Percentiles rank a stretch among this genome's conserved stretches.
Evolutionary conservation across 75 land plant genomes (phyloP).

Genomic region (Selaginella moellendorffii): DNA sequence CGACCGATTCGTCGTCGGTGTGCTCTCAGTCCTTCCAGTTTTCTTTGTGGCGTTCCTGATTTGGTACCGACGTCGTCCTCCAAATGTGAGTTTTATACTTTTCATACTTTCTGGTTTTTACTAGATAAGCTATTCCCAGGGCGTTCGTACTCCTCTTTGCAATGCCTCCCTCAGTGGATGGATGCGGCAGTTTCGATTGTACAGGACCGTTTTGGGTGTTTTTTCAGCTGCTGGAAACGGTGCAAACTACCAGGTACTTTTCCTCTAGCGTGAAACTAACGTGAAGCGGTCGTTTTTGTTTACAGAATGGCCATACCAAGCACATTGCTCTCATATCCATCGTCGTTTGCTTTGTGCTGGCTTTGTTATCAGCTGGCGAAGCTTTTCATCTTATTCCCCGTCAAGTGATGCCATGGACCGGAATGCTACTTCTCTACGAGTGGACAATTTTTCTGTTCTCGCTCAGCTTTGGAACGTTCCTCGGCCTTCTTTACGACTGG

Average conservation of each 20-base stretch:
- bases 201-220: no score
- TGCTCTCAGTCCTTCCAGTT: neutral
- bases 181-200: slow-evolving; percentile 41
- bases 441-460: slow-evolving; percentile 69
- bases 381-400: slow-evolving; percentile 52
- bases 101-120: neutral
- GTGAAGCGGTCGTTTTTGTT: no score
- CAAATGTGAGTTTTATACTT: neutral
- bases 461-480: slow-evolving; percentile 48
- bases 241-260: no score
- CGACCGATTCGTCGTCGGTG: neutral
- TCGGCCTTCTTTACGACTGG: slow-evolving; percentile 43
- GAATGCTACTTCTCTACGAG: slow-evolving; percentile 68
- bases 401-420: slow-evolving; percentile 87
- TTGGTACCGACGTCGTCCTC: neutral
- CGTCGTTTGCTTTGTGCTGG: slow-evolving; percentile 39
- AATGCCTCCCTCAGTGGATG: slow-evolving; percentile 1
- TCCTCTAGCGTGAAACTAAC: no score
- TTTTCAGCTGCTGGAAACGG: no score
- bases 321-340: slow-evolving; percentile 60
- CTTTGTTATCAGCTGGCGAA: slow-evolving; percentile 37
- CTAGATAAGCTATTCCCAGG: no score
- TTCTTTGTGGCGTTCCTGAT: neutral
- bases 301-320: no score
- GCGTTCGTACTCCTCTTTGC: slow-evolving; percentile 8